A percentile compares a stretch with the other conserved stretches of the same genome.
Conservation (phyloP, 2,329 filamentous ascomycete species). For the Aspergillus sp. region DNA sequence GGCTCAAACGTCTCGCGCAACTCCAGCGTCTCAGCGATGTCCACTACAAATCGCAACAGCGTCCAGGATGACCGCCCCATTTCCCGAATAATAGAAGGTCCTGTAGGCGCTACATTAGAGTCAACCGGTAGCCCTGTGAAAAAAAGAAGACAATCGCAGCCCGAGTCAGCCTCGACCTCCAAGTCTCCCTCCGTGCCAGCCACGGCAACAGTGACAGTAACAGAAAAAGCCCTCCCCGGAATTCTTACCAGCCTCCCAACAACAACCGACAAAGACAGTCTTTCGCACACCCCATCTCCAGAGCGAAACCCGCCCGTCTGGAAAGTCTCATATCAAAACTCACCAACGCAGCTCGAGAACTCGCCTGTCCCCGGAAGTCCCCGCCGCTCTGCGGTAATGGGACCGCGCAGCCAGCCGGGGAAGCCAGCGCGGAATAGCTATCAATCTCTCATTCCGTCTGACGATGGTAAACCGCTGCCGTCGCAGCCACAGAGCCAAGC, state of each 20-base stretch:
- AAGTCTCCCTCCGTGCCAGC: background rate
- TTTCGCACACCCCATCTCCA: conserved; percentile 38
- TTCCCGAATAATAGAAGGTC: conserved; percentile 15
- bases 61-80: conserved; percentile 17
- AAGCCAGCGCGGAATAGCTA: conserved; percentile 28
- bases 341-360: conserved; percentile 32
- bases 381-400: conserved; percentile 38
- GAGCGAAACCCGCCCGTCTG: conserved; percentile 33
- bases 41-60: conserved; percentile 23
- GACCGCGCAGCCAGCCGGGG: conserved; percentile 38
- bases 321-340: conserved; percentile 28
- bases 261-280: conserved; percentile 17
- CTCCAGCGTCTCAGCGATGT: conserved; percentile 24
- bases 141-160: conserved; percentile 29
- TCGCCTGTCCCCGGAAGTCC: conserved; percentile 32
- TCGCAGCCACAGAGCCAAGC: background rate
- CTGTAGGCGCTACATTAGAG: background rate
- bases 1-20: conserved; percentile 22
- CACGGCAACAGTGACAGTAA: conserved; percentile 12
- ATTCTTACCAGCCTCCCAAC: conserved; percentile 33
- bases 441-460: conserved; percentile 22
- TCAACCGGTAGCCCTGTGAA: conserved; percentile 29
- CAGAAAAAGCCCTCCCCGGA: conserved; percentile 29
- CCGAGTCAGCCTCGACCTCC: conserved; percentile 15
- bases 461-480: conserved; percentile 17